A percentile compares a stretch with the other conserved stretches of the same genome.
These are phyloP conservation scores for Scedosporium dehoogii DNA, from an alignment of 2,329 filamentous ascomycete genomes.

Conservation along the genomic window DNA sequence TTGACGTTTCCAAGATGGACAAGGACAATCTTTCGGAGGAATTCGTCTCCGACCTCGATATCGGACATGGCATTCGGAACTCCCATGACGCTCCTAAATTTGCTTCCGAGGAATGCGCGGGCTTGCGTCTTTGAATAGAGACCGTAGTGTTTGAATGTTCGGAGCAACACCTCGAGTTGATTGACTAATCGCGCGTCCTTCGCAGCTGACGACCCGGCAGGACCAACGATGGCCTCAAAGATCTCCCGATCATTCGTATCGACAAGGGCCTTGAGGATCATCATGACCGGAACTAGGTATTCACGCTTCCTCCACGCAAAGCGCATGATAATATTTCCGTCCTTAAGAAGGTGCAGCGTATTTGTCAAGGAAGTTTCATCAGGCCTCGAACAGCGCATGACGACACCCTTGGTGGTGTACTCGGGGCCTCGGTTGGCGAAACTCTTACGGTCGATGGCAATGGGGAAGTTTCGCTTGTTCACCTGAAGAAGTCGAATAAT, in stretches of 20 bases:
- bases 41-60: slow-evolving; percentile 84
- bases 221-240: slow-evolving; percentile 83
- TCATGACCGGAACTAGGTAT: slow-evolving; percentile 90
- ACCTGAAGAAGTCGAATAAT: slow-evolving; percentile 87
- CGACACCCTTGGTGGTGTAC: slow-evolving; percentile 85
- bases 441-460: slow-evolving; percentile 85
- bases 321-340: slow-evolving; percentile 92
- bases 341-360: slow-evolving; percentile 87
- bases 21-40: slow-evolving; percentile 79
- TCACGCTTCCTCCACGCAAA: slow-evolving; percentile 98
- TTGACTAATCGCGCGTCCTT: slow-evolving; percentile 91
- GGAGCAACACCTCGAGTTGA: slow-evolving; percentile 80
- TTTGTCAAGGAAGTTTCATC: slow-evolving; percentile 98
- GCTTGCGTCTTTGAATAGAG: slow-evolving; percentile 76
- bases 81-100: slow-evolving; percentile 81
- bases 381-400: slow-evolving; percentile 85
- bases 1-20: slow-evolving; percentile 83
- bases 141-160: slow-evolving; percentile 86
- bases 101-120: slow-evolving; percentile 76
- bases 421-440: slow-evolving; percentile 79
- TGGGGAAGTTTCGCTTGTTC: slow-evolving; percentile 84
- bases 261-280: slow-evolving; percentile 89
- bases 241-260: slow-evolving; percentile 97
- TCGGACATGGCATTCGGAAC: slow-evolving; percentile 77
- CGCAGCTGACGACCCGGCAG: slow-evolving; percentile 63